Percentiles rank a stretch among this genome's conserved stretches.
Evolutionary conservation across 2,329 filamentous ascomycete species (phyloP).

Genomic region (Fusarium liriodendri): DNA sequence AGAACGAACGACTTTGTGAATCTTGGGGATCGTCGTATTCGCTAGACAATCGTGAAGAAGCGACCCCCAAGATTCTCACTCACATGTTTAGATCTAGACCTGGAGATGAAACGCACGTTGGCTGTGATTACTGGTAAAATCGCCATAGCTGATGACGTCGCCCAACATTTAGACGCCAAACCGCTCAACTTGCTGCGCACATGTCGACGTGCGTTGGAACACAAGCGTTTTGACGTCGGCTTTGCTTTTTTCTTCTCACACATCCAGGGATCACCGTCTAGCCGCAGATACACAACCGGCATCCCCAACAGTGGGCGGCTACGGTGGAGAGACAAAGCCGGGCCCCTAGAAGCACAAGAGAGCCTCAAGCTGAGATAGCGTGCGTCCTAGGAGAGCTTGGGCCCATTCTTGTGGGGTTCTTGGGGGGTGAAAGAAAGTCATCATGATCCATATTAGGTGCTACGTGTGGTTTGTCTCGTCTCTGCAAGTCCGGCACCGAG

Average conservation of each 20-base stretch:
- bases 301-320: neutral
- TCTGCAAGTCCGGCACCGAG: slow-evolving; percentile 31
- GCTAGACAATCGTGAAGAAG: neutral
- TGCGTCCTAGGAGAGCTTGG: slow-evolving; percentile 1
- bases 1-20: neutral
- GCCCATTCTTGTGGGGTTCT: slow-evolving; percentile 1
- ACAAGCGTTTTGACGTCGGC: neutral
- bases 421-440: neutral
- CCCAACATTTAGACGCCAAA: slow-evolving; percentile 19
- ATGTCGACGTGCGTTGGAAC: slow-evolving; percentile 5
- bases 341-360: slow-evolving; percentile 8
- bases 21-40: slow-evolving; percentile 1
- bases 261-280: neutral
- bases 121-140: neutral
- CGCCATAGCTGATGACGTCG: neutral
- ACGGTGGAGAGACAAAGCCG: neutral
- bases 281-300: neutral
- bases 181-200: neutral
- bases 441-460: neutral
- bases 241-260: neutral
- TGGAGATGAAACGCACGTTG: slow-evolving; percentile 13
- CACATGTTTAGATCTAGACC: neutral
- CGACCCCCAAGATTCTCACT: neutral
- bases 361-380: slow-evolving; percentile 26
- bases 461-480: neutral